Conservation (phyloP, 2,329 filamentous ascomycete species). For the Elsinoe perseae region DNA sequence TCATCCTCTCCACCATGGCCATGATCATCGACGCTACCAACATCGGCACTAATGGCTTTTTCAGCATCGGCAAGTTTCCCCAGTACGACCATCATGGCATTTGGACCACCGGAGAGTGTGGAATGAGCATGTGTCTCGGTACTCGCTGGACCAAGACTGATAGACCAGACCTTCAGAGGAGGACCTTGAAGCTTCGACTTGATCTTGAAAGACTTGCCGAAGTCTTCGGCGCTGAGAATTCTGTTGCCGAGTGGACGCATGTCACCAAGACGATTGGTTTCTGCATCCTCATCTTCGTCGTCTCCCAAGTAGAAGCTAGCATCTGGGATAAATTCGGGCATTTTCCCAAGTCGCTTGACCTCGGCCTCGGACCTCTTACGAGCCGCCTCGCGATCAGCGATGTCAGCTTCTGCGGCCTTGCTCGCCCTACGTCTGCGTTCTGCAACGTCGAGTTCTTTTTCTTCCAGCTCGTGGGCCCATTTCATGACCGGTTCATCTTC, state of each 20-base stretch:
- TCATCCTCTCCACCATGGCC: background rate
- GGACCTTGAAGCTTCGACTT: background rate
- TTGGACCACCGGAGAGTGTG: constrained; percentile 8
- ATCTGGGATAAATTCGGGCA: background rate
- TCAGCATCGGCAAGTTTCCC: background rate
- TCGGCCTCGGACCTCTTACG: background rate
- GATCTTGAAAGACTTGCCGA: background rate
- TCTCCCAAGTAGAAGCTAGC: background rate
- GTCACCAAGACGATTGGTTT: background rate
- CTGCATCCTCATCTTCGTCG: background rate
- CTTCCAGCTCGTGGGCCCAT: constrained; percentile 74
- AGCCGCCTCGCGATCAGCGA: background rate
- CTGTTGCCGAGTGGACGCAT: background rate
- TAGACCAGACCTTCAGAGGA: constrained; percentile 8
- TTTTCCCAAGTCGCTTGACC: background rate
- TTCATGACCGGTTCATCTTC: constrained; percentile 91
- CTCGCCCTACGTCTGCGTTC: background rate
- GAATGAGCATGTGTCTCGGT: constrained; percentile 4
- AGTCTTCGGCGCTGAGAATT: background rate
- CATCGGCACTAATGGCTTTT: background rate
- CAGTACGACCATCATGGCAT: background rate
- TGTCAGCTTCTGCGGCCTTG: background rate
- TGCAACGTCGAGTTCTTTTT: constrained; percentile 35
- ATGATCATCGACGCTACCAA: background rate
- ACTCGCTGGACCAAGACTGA: background rate